Conservation (phyloP, 1,139 yeast genomes). For the Citeromyces hawaiiensis region DNA sequence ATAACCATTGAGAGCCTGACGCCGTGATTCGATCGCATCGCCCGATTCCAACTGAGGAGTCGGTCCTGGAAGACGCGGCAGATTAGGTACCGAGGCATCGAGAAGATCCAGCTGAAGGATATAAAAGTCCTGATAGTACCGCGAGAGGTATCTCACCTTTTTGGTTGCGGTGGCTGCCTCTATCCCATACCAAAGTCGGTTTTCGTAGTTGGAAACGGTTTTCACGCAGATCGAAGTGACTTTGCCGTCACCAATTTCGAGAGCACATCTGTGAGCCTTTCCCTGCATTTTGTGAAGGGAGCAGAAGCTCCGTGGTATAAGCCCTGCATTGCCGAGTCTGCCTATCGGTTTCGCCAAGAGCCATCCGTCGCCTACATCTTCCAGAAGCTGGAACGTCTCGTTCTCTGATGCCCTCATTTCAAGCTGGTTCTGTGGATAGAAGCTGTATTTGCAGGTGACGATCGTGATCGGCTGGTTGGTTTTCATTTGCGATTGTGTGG, state of each 20-base stretch:
- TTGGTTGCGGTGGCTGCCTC: conserved; percentile 31
- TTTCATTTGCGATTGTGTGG: background rate
- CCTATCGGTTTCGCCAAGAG: conserved; percentile 49
- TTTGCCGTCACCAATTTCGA: background rate
- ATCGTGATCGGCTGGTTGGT: background rate
- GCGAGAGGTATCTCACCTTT: conserved; percentile 30
- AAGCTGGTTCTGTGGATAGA: background rate
- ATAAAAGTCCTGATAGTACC: conserved; percentile 51
- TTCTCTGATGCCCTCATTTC: background rate
- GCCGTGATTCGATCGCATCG: background rate
- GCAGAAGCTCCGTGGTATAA: conserved; percentile 39
- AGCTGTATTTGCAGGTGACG: background rate
- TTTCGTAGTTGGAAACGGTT: conserved; percentile 41
- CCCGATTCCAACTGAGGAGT: background rate
- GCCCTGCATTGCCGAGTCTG: conserved; percentile 42
- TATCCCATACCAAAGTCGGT: conserved; percentile 46
- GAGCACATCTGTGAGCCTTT: background rate
- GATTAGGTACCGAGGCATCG: background rate
- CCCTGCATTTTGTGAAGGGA: background rate
- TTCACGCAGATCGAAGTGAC: conserved; percentile 36
- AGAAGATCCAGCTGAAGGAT: conserved; percentile 38
- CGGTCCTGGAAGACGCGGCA: background rate
- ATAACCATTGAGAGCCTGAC: background rate
- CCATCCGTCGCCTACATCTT: conserved; percentile 37
- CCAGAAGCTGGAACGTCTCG: background rate